These are phyloP conservation scores for Amylocarpus encephaloides DNA, from an alignment of 2,329 filamentous ascomycete species.

Conservation along the genomic window DNA sequence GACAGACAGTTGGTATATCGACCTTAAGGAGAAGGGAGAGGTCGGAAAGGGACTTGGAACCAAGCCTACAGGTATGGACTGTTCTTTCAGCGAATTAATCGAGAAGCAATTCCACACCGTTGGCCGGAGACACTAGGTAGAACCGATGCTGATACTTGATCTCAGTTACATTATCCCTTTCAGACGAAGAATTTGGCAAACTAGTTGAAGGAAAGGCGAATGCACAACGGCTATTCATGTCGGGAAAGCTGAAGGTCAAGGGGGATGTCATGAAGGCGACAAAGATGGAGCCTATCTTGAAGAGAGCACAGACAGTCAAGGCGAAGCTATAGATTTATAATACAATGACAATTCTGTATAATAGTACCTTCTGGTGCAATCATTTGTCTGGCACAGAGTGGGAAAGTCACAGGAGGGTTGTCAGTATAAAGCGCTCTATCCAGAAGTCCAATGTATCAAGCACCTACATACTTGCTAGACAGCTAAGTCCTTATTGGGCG, in stretches of 20 bases:
- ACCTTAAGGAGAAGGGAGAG: conserved; percentile 82
- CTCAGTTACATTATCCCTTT: conserved; percentile 71
- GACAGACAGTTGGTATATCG: conserved; percentile 85
- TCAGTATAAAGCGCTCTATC: too few relatives aligned
- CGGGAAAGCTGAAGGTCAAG: conserved; percentile 97
- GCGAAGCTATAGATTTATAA: conserved; percentile 63
- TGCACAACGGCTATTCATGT: conserved; percentile 89
- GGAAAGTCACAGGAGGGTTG: too few relatives aligned
- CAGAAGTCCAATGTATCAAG: too few relatives aligned
- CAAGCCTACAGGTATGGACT: conserved; percentile 75
- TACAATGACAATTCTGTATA: neutral
- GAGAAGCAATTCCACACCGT: neutral
- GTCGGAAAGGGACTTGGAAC: conserved; percentile 72
- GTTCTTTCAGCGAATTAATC: neutral
- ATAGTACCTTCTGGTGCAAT: too few relatives aligned
- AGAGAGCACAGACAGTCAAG: conserved; percentile 71
- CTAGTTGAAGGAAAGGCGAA: conserved; percentile 84
- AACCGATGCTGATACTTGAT: neutral
- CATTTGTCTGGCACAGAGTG: too few relatives aligned
- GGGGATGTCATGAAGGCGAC: conserved; percentile 98
- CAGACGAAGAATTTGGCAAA: conserved; percentile 79
- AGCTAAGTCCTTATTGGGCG: too few relatives aligned
- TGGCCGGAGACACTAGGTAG: neutral
- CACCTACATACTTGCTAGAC: too few relatives aligned
- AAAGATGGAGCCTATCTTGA: conserved; percentile 87